These are phyloP conservation scores for Termitomyces sp. DNA, from an alignment of 768 basidiomycete species.

Conservation along the genomic window DNA sequence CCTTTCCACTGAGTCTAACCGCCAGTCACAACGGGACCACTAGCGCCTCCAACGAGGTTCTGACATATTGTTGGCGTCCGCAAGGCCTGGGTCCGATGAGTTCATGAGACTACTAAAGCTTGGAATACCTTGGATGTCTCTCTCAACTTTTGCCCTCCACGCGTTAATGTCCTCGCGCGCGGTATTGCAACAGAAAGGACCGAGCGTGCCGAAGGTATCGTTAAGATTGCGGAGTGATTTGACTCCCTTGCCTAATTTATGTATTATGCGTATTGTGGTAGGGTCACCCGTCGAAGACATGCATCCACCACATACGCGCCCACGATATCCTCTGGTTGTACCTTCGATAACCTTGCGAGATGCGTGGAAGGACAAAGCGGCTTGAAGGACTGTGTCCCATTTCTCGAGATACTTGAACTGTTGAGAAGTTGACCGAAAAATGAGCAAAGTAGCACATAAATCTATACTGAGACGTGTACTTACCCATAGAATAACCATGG, in stretches of 20 bases:
- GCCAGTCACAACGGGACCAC: too few relatives aligned
- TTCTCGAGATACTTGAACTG: slow-evolving; percentile 1
- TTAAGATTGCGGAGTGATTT: neutral
- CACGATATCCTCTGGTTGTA: too few relatives aligned
- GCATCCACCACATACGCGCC: too few relatives aligned
- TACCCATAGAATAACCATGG: too few relatives aligned
- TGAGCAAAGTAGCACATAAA: neutral
- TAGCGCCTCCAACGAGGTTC: too few relatives aligned
- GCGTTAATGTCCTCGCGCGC: neutral
- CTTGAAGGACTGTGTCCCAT: neutral
- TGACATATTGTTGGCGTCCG: too few relatives aligned
- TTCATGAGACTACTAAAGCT: neutral
- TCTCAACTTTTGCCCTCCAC: slow-evolving; percentile 1
- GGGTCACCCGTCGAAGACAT: too few relatives aligned
- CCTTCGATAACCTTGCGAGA: too few relatives aligned
- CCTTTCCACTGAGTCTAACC: too few relatives aligned
- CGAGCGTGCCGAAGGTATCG: neutral
- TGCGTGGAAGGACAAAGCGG: neutral
- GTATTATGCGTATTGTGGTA: neutral
- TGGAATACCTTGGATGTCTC: neutral
- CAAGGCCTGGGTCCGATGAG: neutral
- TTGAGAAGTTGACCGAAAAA: neutral
- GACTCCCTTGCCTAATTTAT: slow-evolving; percentile 1
- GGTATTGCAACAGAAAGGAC: neutral
- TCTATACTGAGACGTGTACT: neutral